phyloP scores from a whole-genome alignment of 768 basidiomycete species.

The Mycena floridula region DNA sequence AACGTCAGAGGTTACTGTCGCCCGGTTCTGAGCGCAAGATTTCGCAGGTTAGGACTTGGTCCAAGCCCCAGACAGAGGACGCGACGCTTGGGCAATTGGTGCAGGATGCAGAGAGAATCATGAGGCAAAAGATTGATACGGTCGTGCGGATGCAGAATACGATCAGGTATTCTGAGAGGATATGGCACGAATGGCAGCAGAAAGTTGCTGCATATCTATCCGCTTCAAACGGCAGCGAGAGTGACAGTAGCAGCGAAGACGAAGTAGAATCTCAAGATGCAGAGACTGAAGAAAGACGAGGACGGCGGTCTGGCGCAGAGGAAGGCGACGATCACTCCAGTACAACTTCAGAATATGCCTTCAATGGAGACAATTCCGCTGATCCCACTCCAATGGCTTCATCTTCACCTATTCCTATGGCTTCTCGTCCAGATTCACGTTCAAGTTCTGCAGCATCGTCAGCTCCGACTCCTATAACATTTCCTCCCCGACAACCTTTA shows the following conservation, averaged over 20 bases:
- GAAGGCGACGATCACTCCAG: conserved; percentile 51
- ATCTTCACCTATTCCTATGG: conserved; percentile 35
- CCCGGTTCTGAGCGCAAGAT: conserved; percentile 87
- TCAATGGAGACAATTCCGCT: conserved; percentile 30
- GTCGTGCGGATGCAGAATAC: conserved; percentile 96
- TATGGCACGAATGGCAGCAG: conserved; percentile 95
- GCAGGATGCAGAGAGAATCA: conserved; percentile 82
- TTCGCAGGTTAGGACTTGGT: conserved; percentile 79
- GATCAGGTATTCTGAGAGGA: conserved; percentile 94
- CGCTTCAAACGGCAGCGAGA: conserved; percentile 47
- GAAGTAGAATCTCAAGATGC: conserved; percentile 25
- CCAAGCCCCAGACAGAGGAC: conserved; percentile 80
- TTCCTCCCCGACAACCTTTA: conserved; percentile 37
- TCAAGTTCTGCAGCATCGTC: conserved; percentile 10
- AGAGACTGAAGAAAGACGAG: conserved; percentile 10
- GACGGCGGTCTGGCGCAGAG: conserved; percentile 16
- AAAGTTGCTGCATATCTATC: conserved; percentile 67
- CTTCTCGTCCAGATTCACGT: conserved; percentile 23
- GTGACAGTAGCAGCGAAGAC: conserved; percentile 36
- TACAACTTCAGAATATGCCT: conserved; percentile 61
- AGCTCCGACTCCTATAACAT: conserved; percentile 18
- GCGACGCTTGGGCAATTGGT: conserved; percentile 75
- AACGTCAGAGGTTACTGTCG: conserved; percentile 85
- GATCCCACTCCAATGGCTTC: conserved; percentile 71
- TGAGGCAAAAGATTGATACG: conserved; percentile 91